These are phyloP conservation scores for Suillus decipiens DNA, from an alignment of 768 basidiomycete genomes.

Conservation along the genomic window DNA sequence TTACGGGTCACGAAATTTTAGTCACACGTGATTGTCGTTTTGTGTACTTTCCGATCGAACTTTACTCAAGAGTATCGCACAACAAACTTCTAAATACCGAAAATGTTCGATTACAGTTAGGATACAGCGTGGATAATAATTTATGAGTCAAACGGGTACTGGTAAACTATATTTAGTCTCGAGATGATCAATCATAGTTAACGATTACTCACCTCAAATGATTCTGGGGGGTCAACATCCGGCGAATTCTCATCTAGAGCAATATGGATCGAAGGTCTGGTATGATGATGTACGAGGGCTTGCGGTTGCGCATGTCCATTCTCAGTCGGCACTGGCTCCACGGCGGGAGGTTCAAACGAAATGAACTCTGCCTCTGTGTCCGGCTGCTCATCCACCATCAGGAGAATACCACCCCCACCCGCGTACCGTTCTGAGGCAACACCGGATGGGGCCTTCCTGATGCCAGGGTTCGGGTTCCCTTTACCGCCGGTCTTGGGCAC, in stretches of 20 bases:
- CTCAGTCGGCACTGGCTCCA: constrained; percentile 30
- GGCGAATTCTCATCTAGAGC: constrained; percentile 69
- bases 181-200: not conserved
- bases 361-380: constrained; percentile 77
- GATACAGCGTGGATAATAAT: constrained; percentile 12
- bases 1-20: constrained; percentile 15
- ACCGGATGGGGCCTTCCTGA: constrained; percentile 35
- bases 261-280: constrained; percentile 46
- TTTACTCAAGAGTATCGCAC: constrained; percentile 7
- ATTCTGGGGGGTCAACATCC: constrained; percentile 73
- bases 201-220: constrained; percentile 73
- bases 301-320: constrained; percentile 34
- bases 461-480: constrained; percentile 23
- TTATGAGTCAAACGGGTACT: constrained; percentile 79
- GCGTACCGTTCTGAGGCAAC: constrained; percentile 60
- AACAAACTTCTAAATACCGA: not conserved
- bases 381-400: constrained; percentile 74
- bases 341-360: constrained; percentile 53
- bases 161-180: constrained; percentile 23
- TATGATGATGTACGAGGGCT: constrained; percentile 17
- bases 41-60: not conserved
- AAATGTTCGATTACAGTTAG: constrained; percentile 9
- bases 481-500: constrained; percentile 36
- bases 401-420: constrained; percentile 85
- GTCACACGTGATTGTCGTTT: too few relatives aligned